Conservation (phyloP, 805 yeast species). For the Candida nemodendra region DNA sequence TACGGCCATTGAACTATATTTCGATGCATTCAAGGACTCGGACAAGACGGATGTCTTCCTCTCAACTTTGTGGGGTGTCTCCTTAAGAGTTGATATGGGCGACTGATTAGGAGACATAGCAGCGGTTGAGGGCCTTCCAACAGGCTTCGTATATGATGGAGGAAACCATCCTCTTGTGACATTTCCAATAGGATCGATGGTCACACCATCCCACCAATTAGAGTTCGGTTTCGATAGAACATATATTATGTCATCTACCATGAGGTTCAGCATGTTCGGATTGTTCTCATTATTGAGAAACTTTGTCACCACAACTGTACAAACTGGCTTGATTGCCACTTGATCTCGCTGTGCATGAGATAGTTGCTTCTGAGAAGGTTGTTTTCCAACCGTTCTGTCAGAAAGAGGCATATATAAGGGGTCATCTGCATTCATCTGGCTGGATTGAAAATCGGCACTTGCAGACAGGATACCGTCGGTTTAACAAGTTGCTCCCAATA, state of each 20-base stretch:
- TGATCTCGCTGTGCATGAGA: not conserved
- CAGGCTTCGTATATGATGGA: constrained; percentile 52
- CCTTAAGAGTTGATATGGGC: constrained; percentile 16
- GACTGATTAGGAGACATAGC: constrained; percentile 13
- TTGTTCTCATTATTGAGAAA: constrained; percentile 51
- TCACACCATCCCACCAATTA: constrained; percentile 90
- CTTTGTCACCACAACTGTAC: constrained; percentile 57
- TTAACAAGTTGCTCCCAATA: too few relatives aligned
- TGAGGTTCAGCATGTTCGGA: constrained; percentile 50
- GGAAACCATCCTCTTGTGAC: constrained; percentile 85
- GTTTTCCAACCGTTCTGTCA: too few relatives aligned
- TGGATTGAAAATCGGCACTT: too few relatives aligned
- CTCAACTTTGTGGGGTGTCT: constrained; percentile 5
- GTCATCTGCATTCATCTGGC: too few relatives aligned
- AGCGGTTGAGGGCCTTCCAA: constrained; percentile 6
- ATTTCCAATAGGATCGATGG: constrained; percentile 38
- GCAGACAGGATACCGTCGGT: too few relatives aligned
- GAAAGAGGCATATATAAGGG: too few relatives aligned
- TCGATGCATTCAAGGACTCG: constrained; percentile 6
- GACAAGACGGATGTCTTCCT: constrained; percentile 1
- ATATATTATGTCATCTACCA: constrained; percentile 66
- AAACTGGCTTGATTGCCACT: constrained; percentile 39
- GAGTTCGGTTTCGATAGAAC: constrained; percentile 62
- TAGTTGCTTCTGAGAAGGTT: too few relatives aligned
- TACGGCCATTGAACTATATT: constrained; percentile 10